These are phyloP conservation scores for Penicillium steckii DNA, from an alignment of 495 filamentous ascomycete genomes.

Conservation along the genomic window DNA sequence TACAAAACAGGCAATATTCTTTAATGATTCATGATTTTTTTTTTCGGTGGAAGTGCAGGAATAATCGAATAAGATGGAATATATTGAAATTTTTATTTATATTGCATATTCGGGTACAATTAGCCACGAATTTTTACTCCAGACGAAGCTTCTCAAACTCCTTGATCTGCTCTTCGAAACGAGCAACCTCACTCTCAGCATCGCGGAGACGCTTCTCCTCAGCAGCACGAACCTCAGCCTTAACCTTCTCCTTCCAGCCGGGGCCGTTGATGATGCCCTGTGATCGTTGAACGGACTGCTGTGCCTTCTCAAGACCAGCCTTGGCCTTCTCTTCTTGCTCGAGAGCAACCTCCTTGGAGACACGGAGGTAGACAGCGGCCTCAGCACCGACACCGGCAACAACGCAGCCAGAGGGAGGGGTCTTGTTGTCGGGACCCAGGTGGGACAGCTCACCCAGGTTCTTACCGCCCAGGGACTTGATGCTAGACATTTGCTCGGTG, in stretches of 20 bases:
- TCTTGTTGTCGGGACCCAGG: slow-evolving; percentile 45
- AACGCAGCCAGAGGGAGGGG: slow-evolving; percentile 65
- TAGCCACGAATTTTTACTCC: slow-evolving; percentile 32
- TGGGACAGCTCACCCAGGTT: slow-evolving; percentile 52
- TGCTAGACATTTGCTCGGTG: slow-evolving; percentile 54
- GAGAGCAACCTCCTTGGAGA: slow-evolving; percentile 66
- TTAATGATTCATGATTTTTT: not conserved
- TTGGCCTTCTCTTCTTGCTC: slow-evolving; percentile 63
- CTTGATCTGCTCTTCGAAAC: slow-evolving; percentile 53
- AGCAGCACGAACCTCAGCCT: slow-evolving; percentile 54
- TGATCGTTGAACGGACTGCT: slow-evolving; percentile 33
- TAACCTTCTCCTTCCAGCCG: slow-evolving; percentile 47
- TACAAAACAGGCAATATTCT: too few relatives aligned
- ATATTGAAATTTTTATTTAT: slow-evolving; percentile 8
- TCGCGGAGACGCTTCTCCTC: slow-evolving; percentile 59
- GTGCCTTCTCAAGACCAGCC: slow-evolving; percentile 46
- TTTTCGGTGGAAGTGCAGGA: too few relatives aligned
- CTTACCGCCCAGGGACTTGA: slow-evolving; percentile 67
- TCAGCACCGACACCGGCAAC: slow-evolving; percentile 64
- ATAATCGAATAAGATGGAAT: not conserved
- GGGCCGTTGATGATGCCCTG: slow-evolving; percentile 34
- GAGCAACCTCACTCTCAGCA: slow-evolving; percentile 53
- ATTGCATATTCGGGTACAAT: slow-evolving; percentile 1
- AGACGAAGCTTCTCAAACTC: slow-evolving; percentile 50
- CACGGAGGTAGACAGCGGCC: slow-evolving; percentile 68